Evolutionary conservation across 2,329 filamentous ascomycete genomes (phyloP), one percentile per base, ranked within the genome.

Genomic region (Phaeophleospora eucalypticola): DNA sequence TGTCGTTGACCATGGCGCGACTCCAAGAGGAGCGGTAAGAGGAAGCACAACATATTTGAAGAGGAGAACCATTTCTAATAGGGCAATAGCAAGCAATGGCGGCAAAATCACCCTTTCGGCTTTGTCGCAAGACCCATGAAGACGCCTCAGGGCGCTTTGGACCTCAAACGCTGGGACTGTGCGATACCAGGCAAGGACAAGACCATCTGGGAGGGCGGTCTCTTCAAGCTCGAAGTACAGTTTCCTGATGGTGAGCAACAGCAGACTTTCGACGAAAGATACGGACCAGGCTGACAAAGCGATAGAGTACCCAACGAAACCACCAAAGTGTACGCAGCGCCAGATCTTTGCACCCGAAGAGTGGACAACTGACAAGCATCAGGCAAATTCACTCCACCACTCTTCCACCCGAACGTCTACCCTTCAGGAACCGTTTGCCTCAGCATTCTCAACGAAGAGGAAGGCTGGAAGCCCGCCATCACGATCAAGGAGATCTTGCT

Each of bases 381-480:
- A 95, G 90, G 90, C 83, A 96, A 95, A 79, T 98, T 98, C 65
- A 81, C 85, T 0, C 93, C 93, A 10, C 91, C 93, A 17, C 82
- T 98, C 34, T 98, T 98, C 74, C 93, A 98, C 65, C 93, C 93
- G 0, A 98, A 98, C 68, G 93, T 98, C 58, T 98, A 98, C 67
- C 93, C 93, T 0, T 97, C 91, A 0, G 94, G 93, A 58, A 98
- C 93, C 39, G 93, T 98, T 52, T 98, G 93, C 66, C 79, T 98
- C 17, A 95, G 89, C 20, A 98, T 98, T 58, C 73, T 98, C 57
- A 98, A 97, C 71, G 94, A 98, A 68, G 93, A 98, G 62, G 93
- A 98, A 68, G 90, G 87, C 4, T 98, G 94, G 93, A 94, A 95
- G 69, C 94, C 93, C 1, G 91, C 93, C 4, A 98, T 98, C 63